Evolutionary conservation across 805 yeast genomes (phyloP).

Genomic region (Zygoascus flipseniorum): DNA sequence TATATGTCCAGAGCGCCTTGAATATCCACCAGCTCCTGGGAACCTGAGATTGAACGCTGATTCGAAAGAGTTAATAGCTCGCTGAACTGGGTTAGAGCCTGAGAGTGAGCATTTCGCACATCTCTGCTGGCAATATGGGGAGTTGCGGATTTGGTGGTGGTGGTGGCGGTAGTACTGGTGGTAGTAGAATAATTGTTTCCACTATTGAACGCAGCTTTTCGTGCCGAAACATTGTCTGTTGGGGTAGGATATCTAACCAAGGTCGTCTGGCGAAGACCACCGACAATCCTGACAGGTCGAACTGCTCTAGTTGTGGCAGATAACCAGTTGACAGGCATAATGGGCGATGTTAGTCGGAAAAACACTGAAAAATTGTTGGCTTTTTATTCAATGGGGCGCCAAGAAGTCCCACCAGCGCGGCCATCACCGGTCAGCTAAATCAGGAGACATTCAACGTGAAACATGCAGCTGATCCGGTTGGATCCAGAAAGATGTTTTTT

Average conservation of each 20-base stretch:
- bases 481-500: too few relatives aligned
- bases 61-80: slow-evolving; percentile 15
- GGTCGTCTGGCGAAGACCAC: not conserved
- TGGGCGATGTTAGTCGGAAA: not conserved
- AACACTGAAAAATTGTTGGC: not conserved
- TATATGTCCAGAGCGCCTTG: slow-evolving; percentile 15
- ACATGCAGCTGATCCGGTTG: too few relatives aligned
- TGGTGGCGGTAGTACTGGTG: not conserved
- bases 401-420: not conserved
- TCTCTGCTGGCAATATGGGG: not conserved
- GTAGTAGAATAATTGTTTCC: not conserved
- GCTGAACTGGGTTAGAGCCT: slow-evolving; percentile 9
- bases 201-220: not conserved
- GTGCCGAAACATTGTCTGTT: not conserved
- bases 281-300: not conserved
- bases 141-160: not conserved
- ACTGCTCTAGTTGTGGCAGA: not conserved
- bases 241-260: not conserved
- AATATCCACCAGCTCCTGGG: slow-evolving; percentile 12
- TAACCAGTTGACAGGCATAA: not conserved
- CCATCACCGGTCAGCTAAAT: not conserved
- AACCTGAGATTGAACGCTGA: slow-evolving; percentile 8
- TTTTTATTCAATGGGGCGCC: not conserved
- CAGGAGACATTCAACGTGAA: not conserved
- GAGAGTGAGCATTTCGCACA: slow-evolving; percentile 5